Conservation (phyloP, 202 grass and related monocot genomes). For the Carex sylvatica region DNA sequence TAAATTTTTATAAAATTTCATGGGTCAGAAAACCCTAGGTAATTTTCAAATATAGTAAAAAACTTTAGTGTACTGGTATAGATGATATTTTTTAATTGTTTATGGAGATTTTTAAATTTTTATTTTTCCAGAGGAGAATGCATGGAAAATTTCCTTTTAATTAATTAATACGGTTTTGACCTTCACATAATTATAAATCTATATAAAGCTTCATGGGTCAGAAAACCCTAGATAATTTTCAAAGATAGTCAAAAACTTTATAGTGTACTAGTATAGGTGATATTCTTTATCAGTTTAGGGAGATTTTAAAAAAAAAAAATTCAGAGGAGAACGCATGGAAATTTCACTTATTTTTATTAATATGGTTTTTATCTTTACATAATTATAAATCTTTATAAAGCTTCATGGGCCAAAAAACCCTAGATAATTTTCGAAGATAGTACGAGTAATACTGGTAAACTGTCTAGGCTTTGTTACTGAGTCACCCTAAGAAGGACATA, state of each 20-base stretch:
- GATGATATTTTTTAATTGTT: too few species aligned
- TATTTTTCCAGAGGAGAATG: too few species aligned
- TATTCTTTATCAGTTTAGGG: too few species aligned
- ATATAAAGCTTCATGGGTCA: not conserved
- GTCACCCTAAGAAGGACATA: slow-evolving; percentile 77
- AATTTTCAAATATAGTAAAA: not conserved
- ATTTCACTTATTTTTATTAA: slow-evolving; percentile 16
- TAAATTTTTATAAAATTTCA: not conserved
- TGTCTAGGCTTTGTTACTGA: slow-evolving; percentile 66
- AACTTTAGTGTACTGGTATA: too few species aligned
- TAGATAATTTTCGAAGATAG: not conserved
- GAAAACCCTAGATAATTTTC: not conserved
- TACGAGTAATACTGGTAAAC: slow-evolving; percentile 1
- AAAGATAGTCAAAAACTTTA: too few species aligned
- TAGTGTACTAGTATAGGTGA: too few species aligned
- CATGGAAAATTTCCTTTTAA: not conserved
- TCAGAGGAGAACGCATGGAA: too few species aligned
- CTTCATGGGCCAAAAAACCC: not conserved
- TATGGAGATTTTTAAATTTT: too few species aligned
- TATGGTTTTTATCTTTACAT: not conserved
- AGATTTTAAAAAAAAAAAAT: too few species aligned
- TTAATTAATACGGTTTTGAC: slow-evolving; percentile 17
- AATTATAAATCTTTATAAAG: not conserved
- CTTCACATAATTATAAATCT: not conserved
- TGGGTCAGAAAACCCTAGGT: not conserved